Evolutionary conservation across 306 rosid species (phyloP), one percentile per base, ranked within the genome.

Genomic region (Sicyos edulis): DNA sequence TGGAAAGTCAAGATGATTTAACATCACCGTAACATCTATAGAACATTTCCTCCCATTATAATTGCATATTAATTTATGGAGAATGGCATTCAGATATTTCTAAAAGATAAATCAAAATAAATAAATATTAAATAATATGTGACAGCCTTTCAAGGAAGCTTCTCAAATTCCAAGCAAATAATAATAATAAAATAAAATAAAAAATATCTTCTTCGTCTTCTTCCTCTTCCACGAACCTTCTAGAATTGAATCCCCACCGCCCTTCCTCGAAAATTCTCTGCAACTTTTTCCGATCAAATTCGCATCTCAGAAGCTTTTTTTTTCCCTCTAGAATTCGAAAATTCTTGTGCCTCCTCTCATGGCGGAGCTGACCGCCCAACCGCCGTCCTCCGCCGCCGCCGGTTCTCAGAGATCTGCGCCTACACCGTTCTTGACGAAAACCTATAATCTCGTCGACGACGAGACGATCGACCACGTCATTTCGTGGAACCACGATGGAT

Each of bases 401-500:
- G 83, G 75, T 4, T 84, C 91, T 13, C 85, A 82, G 79, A 81
- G 87, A 77, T 76, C 87, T 15, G 60, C 83, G 3, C 95, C 97
- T 49, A 93, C 97, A 17, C 99, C 99, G 54, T 91, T 95, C 63
- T 76, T 93, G 57, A 87, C 86, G 10, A 93, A 93, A 76, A 93
- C 96, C 4, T 86, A 71, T 54, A 87, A 85, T 72, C 89, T 93
- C 24, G 97, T 93, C 3, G 95, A 91, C 62, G 97, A 91, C 77
- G 85, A 81, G 12, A 22, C 84, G 6, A 83, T 87, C 29, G 86
- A 93, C 68, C 96, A 88, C 20, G 91, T 93, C 7, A 88, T 93
- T 61, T 87, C 99, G 0, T 93, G 98, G 98, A 88, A 83, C 85
- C 85, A 87, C 40, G 95, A 88, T 77, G 98, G 98, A 83, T 86